Conservation (phyloP, 305 asterid genomes). For the Plantago coronopus region DNA sequence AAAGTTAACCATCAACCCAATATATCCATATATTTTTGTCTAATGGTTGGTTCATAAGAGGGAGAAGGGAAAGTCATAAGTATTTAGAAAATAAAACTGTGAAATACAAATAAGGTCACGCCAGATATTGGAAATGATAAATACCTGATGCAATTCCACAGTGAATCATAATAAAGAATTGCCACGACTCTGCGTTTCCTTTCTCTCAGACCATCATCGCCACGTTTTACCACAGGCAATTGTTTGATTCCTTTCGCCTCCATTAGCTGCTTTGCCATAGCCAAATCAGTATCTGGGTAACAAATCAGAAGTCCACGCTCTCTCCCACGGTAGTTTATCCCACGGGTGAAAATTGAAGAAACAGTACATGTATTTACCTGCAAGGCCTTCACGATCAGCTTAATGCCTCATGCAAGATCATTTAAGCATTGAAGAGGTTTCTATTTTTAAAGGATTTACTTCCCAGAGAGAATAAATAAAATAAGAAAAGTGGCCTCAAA, state of each 20-base stretch:
- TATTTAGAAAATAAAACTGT: background rate
- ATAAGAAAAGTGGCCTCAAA: background rate
- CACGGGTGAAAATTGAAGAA: slow-evolving; percentile 77
- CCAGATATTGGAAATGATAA: slow-evolving; percentile 12
- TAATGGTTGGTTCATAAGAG: background rate
- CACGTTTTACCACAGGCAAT: slow-evolving; percentile 77
- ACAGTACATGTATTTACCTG: slow-evolving; percentile 58
- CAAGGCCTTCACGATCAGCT: slow-evolving; percentile 17
- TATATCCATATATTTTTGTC: background rate
- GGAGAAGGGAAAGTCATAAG: background rate
- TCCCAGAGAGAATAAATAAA: too few relatives aligned
- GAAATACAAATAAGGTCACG: background rate
- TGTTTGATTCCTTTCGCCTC: slow-evolving; percentile 92
- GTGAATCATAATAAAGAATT: slow-evolving; percentile 71
- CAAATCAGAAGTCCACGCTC: slow-evolving; percentile 74
- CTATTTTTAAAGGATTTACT: background rate
- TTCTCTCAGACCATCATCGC: slow-evolving; percentile 55
- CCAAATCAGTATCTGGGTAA: slow-evolving; percentile 78
- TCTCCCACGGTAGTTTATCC: slow-evolving; percentile 65
- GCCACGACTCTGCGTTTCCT: slow-evolving; percentile 55
- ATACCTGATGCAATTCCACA: slow-evolving; percentile 73
- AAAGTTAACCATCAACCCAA: background rate
- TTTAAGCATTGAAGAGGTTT: slow-evolving; percentile 9
- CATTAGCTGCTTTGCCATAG: slow-evolving; percentile 90
- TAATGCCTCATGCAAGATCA: slow-evolving; percentile 9